phyloP scores from a whole-genome alignment of 768 basidiomycete species.

The Tricholomella constricta region DNA sequence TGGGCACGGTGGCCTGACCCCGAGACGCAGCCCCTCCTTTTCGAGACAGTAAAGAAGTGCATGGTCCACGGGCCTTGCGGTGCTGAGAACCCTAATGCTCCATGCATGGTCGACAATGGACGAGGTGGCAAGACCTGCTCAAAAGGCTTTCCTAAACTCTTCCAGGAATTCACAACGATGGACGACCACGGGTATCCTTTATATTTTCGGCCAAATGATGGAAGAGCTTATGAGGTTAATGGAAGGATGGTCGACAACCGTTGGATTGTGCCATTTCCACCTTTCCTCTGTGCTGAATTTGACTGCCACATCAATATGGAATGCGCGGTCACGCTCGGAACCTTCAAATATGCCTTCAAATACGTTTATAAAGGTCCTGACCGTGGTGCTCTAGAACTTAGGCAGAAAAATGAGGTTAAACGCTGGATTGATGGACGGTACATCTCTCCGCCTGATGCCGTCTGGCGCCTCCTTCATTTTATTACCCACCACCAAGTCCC shows the following conservation, averaged over 20 bases:
- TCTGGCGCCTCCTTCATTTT: slow-evolving; percentile 31
- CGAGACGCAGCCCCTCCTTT: slow-evolving; percentile 37
- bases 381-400: slow-evolving; percentile 34
- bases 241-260: slow-evolving; percentile 33
- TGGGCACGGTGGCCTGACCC: slow-evolving; percentile 35
- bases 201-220: slow-evolving; percentile 38
- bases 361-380: slow-evolving; percentile 54
- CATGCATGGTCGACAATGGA: no score
- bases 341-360: slow-evolving; percentile 50
- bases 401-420: slow-evolving; percentile 33
- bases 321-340: slow-evolving; percentile 34
- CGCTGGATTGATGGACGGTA: slow-evolving; percentile 38
- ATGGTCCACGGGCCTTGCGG: slow-evolving; percentile 58
- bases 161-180: slow-evolving; percentile 33
- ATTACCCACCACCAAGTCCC: slow-evolving; percentile 38
- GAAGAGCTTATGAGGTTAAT: slow-evolving; percentile 22
- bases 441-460: slow-evolving; percentile 34
- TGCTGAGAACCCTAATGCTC: slow-evolving; percentile 36
- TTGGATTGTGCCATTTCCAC: slow-evolving; percentile 44
- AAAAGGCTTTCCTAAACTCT: slow-evolving; percentile 47
- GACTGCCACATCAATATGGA: slow-evolving; percentile 56
- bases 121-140: no score
- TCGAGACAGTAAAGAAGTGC: slow-evolving; percentile 35
- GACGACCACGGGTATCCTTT: slow-evolving; percentile 42
- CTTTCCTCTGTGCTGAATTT: slow-evolving; percentile 34